Evolutionary conservation across 2,329 filamentous ascomycete species (phyloP).

Genomic region (Arthrobotrys sphaeroides): DNA sequence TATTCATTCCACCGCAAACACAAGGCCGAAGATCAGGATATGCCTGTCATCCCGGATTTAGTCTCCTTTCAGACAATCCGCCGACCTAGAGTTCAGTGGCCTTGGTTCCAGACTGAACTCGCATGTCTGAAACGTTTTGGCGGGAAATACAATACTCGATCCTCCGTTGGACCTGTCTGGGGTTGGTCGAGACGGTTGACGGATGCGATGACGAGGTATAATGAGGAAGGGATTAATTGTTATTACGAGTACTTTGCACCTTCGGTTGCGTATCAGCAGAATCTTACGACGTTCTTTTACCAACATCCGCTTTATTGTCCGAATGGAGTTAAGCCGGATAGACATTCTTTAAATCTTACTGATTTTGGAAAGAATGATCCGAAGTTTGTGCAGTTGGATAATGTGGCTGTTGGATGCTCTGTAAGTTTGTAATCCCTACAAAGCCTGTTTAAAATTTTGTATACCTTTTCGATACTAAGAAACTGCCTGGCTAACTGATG

Average conservation of each 20-base stretch:
- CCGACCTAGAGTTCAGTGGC: slow-evolving; percentile 1
- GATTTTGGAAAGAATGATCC: slow-evolving; percentile 24
- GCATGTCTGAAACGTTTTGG: slow-evolving; percentile 1
- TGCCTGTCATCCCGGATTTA: slow-evolving; percentile 20
- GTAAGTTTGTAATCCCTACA: background rate
- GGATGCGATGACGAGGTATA: background rate
- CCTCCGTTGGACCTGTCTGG: slow-evolving; percentile 13
- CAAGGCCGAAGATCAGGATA: slow-evolving; percentile 11
- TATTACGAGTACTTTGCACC: slow-evolving; percentile 21
- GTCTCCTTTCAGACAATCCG: slow-evolving; percentile 16
- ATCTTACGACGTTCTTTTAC: slow-evolving; percentile 29
- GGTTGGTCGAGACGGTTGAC: slow-evolving; percentile 9
- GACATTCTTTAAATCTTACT: background rate
- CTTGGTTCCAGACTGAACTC: slow-evolving; percentile 13
- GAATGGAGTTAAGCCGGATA: background rate
- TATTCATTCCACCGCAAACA: slow-evolving; percentile 28
- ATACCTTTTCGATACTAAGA: background rate
- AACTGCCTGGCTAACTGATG: background rate
- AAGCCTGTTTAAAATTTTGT: no score
- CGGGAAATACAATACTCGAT: background rate
- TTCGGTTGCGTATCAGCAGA: background rate
- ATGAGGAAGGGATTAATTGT: slow-evolving; percentile 5
- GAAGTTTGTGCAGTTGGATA: background rate
- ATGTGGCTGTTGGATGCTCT: slow-evolving; percentile 14
- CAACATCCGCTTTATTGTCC: slow-evolving; percentile 22